These are phyloP conservation scores for Globisporangium echinulatum DNA, from an alignment of 352 stramenopile species.

Conservation along the genomic window DNA sequence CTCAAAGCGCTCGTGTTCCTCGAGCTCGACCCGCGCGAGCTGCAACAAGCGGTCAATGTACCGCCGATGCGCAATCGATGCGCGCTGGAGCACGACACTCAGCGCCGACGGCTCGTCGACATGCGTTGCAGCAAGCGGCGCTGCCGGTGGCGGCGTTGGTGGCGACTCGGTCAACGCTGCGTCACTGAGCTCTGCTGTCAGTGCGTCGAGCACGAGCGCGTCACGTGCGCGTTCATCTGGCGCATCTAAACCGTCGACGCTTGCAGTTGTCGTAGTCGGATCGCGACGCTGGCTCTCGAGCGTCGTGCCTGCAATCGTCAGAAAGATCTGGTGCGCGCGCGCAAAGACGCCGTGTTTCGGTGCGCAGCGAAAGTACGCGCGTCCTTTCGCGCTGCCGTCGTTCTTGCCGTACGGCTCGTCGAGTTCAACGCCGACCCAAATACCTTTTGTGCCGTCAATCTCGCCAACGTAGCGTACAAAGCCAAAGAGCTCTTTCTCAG, in stretches of 20 bases:
- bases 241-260: conserved; percentile 12
- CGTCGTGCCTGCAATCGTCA: conserved; percentile 26
- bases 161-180: conserved; percentile 3
- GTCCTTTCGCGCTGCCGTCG: conserved; percentile 74
- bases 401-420: conserved; percentile 77
- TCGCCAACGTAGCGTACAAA: conserved; percentile 74
- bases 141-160: conserved; percentile 17
- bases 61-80: conserved; percentile 58
- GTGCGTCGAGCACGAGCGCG: conserved; percentile 13
- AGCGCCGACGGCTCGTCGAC: conserved; percentile 48
- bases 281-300: conserved; percentile 4
- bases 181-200: conserved; percentile 20
- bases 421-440: conserved; percentile 76
- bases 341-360: conserved; percentile 78
- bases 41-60: conserved; percentile 67
- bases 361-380: conserved; percentile 75
- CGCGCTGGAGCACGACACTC: conserved; percentile 48
- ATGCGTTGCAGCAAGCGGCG: conserved; percentile 19
- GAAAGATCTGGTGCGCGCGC: conserved; percentile 66
- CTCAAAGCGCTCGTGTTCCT: conserved; percentile 75
- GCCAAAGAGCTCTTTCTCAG: conserved; percentile 78
- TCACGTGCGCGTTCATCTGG: conserved; percentile 19
- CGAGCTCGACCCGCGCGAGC: conserved; percentile 57
- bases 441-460: conserved; percentile 57
- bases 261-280: background rate